phyloP scores from a whole-genome alignment of 2,329 filamentous ascomycete genomes.

The Xylaria multiplex region DNA sequence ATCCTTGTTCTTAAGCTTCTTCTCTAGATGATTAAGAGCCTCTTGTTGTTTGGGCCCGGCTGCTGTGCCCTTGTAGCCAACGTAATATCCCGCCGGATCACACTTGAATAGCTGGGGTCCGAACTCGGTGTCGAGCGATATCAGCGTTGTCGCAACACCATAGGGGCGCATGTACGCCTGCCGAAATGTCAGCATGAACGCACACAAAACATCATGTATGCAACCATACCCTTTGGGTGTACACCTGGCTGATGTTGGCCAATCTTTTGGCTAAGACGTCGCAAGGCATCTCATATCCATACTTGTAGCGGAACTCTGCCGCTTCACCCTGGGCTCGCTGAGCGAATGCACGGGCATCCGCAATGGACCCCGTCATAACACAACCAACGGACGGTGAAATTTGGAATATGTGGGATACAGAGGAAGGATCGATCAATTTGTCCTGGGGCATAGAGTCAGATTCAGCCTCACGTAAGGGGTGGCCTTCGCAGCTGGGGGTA shows the following conservation, averaged over 20 bases:
- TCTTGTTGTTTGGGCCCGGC: conserved; percentile 99
- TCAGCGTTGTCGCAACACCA: conserved; percentile 93
- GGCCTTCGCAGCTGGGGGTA: conserved; percentile 31
- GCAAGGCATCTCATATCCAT: conserved; percentile 98
- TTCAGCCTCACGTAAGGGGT: conserved; percentile 38
- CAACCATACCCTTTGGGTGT: conserved; percentile 85
- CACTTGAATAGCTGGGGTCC: conserved; percentile 98
- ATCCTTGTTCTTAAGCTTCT: conserved; percentile 99
- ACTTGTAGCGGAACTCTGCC: conserved; percentile 98
- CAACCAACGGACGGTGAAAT: conserved; percentile 96
- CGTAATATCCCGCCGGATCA: conserved; percentile 97
- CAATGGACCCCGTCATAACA: conserved; percentile 98
- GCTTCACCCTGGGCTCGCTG: conserved; percentile 94
- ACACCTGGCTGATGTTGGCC: conserved; percentile 99
- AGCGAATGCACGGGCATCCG: conserved; percentile 92
- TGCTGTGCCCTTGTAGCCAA: conserved; percentile 97
- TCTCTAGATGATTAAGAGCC: conserved; percentile 97
- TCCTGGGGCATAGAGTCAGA: conserved; percentile 69
- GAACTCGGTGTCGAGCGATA: conserved; percentile 90
- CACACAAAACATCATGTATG: conserved; percentile 16
- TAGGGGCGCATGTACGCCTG: conserved; percentile 97
- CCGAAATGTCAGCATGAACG: conserved; percentile 44
- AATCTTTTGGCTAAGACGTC: conserved; percentile 95
- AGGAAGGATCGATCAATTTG: conserved; percentile 97
- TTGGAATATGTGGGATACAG: conserved; percentile 97